Evolutionary conservation across 768 basidiomycete genomes (phyloP).

Genomic region (Lepiota subincarnata): DNA sequence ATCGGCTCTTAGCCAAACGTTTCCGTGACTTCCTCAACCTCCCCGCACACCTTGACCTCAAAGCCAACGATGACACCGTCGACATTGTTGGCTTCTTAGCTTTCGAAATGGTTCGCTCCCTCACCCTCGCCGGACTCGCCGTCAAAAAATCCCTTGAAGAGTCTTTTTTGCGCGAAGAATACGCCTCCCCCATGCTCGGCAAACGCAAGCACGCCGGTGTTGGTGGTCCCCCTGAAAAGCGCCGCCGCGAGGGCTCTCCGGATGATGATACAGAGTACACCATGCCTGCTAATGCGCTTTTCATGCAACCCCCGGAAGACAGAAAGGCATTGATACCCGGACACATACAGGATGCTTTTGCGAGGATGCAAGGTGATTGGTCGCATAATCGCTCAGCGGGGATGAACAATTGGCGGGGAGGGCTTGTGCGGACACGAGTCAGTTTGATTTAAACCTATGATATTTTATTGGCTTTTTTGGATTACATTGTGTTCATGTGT

Average conservation of each 20-base stretch:
- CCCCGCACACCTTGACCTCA: constrained; percentile 79
- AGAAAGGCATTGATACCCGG: constrained; percentile 74
- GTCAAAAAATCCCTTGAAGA: constrained; percentile 80
- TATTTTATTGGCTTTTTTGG: constrained; percentile 18
- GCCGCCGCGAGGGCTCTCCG: constrained; percentile 54
- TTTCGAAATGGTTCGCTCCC: constrained; percentile 94
- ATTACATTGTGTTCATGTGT: constrained; percentile 18
- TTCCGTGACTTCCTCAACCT: constrained; percentile 94
- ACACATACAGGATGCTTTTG: constrained; percentile 89
- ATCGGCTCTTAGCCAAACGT: constrained; percentile 66
- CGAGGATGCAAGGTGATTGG: constrained; percentile 87
- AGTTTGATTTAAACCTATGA: constrained; percentile 57
- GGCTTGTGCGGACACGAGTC: constrained; percentile 73
- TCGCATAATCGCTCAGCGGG: constrained; percentile 77
- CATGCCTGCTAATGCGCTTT: constrained; percentile 67
- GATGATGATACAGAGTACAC: constrained; percentile 61
- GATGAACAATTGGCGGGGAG: constrained; percentile 87
- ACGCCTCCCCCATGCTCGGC: constrained; percentile 59
- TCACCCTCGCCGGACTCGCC: constrained; percentile 83
- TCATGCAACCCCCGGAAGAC: constrained; percentile 79
- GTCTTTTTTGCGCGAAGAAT: constrained; percentile 61
- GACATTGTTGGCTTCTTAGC: constrained; percentile 97
- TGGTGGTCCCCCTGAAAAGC: constrained; percentile 48
- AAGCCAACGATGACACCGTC: constrained; percentile 89
- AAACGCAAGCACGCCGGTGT: constrained; percentile 58